phyloP scores from a whole-genome alignment of 306 rosid species.

The Vachellia collinsii region DNA sequence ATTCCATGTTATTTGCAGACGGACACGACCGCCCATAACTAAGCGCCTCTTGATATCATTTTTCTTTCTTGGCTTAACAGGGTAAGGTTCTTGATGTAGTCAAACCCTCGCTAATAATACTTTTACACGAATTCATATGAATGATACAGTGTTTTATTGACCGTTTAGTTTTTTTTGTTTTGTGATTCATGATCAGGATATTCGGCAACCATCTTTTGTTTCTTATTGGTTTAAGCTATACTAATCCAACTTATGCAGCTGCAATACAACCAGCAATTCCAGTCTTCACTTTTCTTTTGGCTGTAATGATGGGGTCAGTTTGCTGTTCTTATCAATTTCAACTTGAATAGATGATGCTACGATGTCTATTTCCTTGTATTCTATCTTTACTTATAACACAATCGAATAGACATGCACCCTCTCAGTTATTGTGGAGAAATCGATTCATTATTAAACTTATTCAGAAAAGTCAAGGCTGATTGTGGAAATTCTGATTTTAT shows the following conservation, averaged over 20 bases:
- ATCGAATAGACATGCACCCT: neutral
- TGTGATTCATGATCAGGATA: conserved; percentile 59
- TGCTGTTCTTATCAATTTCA: conserved; percentile 31
- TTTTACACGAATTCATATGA: conserved; percentile 18
- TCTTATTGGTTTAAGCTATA: conserved; percentile 96
- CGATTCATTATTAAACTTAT: conserved; percentile 9
- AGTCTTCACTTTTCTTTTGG: conserved; percentile 86
- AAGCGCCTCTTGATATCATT: conserved; percentile 59
- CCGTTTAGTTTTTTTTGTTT: conserved; percentile 34
- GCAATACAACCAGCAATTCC: conserved; percentile 95
- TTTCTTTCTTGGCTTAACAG: conserved; percentile 91
- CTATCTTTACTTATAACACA: conserved; percentile 15
- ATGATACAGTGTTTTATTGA: conserved; percentile 28
- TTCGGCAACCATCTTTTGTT: conserved; percentile 97
- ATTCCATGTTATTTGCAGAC: conserved; percentile 53
- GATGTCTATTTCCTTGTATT: conserved; percentile 21
- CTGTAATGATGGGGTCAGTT: conserved; percentile 92
- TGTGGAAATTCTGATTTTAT: neutral
- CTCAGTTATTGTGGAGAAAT: conserved; percentile 11
- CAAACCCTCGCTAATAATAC: neutral
- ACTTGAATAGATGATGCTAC: neutral
- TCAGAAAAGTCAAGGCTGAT: conserved; percentile 14
- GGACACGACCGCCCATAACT: conserved; percentile 76
- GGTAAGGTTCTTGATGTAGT: conserved; percentile 58
- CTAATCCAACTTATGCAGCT: conserved; percentile 97